Evolutionary conservation across 345 rosid genomes (phyloP), one percentile per base, ranked within the genome.

Genomic region (Gossypium arboreum): DNA sequence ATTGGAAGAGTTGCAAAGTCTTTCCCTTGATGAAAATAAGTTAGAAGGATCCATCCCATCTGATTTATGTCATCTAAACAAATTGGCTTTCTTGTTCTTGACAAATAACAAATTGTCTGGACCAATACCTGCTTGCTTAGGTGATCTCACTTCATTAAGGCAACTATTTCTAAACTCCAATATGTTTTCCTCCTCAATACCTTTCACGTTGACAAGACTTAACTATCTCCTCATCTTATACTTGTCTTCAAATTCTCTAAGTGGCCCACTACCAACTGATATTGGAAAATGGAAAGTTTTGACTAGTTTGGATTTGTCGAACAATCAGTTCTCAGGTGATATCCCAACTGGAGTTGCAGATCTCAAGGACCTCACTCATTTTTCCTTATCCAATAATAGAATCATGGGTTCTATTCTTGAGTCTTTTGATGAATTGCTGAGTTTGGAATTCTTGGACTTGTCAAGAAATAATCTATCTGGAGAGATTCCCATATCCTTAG

Each of bases 391-490:
- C 39, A 34, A 34, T 34, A 34, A 34, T 4, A 34, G 39, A 34
- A 34, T 34, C 39, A 34, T 4, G 39, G 39, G 39, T 34, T 34
- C 39, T 34, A 34, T 34, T 34, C 39, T 7, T 0, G 7, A 34
- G 76, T 24, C 29, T 17, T 17, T 54, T n/a, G 24, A 20, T 1
- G 58, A 41, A 1, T 3, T 79, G 61, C 4, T 41, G 39, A 44
- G 34, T 63, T 45, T 82, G 71, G 80, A 73, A 9, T 24, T 20
- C 76, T 65, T 82, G n/a, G 79, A 82, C 72, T 39, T 78, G 22
- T 78, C 81, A 0, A 72, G 44, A 2, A 78, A 78, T 52, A 71
- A 51, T 70, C 59, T 81, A 11, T 78, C 79, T 2, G 77, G 81
- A 16, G 13, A 0, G 0, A 81, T 81, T 72, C 84, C 84, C 17